phyloP scores from a whole-genome alignment of 192 early-diverging fungal species.

The Chytriomyces hyalinus region DNA sequence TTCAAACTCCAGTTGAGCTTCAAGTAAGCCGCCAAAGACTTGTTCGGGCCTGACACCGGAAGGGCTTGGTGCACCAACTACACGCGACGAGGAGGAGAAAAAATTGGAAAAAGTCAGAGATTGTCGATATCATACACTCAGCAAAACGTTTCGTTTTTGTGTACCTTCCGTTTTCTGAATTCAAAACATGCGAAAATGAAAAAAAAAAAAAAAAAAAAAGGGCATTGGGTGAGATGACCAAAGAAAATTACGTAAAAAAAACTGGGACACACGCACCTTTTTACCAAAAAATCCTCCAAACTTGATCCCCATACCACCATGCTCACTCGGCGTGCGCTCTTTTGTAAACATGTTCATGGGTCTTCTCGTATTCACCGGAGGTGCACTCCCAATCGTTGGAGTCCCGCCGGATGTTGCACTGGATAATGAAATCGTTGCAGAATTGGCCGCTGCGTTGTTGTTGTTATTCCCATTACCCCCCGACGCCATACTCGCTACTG shows the following conservation, averaged over 20 bases:
- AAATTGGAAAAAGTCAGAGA: not conserved
- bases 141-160: no score
- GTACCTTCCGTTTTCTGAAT: no score
- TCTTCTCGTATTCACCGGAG: slow-evolving; percentile 33
- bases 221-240: no score
- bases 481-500: not conserved
- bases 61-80: no score
- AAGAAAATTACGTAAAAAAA: not conserved
- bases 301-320: slow-evolving; percentile 31
- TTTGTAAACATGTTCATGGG: slow-evolving; percentile 29
- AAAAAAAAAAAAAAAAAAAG: no score
- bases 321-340: slow-evolving; percentile 16
- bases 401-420: not conserved
- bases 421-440: not conserved
- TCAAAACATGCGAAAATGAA: no score
- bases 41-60: slow-evolving; percentile 18
- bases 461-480: not conserved
- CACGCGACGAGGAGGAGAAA: not conserved
- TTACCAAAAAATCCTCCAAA: slow-evolving; percentile 49
- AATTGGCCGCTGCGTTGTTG: not conserved
- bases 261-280: slow-evolving; percentile 17
- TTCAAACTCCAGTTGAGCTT: slow-evolving; percentile 40
- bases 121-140: no score
- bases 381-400: not conserved
- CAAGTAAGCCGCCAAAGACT: slow-evolving; percentile 53